Base-by-base conservation (phyloP, 768 basidiomycete species). In the Suillus fuscotomentosus region DNA sequence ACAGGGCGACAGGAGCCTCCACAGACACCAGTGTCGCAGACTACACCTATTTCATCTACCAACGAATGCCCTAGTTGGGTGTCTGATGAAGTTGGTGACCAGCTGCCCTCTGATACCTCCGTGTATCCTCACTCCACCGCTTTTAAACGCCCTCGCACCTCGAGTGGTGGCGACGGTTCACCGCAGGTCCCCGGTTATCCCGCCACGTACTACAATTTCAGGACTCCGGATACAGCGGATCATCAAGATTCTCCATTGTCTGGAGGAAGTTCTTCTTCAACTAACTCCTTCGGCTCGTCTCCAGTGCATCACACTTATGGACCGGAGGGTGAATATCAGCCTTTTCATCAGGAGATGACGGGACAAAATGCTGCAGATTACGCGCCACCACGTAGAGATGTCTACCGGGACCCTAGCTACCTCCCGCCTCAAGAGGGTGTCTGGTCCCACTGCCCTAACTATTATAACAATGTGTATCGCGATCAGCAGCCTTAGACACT, bases 1-100 rank as follows among this genome's bases (percentile, higher is more conserved):
- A 54, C 66, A 11, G 75, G 75, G 11, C 66, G 9, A 55, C 75
- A 70, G 56, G 69, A 70, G 36, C 45, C 67, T 2, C 24, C 17
- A 24, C 57, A 65, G 39, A 62, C 68, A 22, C 54, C 64, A 20
- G 5, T 41, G 47, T 56, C 47, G 15, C 56, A 60, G 53, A 54
- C 67, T 20, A 45, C 72, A 22, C 61, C 65, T 22, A 66, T 67
- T 41, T 53, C 64, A 10, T 59, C 67, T 7, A 43, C 66, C n/a
- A 61, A 48, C 5, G 65, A 60, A 43, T 61, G 62, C 15, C 36
- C 63, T 43, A 69, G 68, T 53, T 68, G 66, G 57, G 64, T 48
- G 13, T 65, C 61, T 22, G 53, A 59, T 4, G 64, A 68, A 68
- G 60, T 55, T 27, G 68, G 66, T 60, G 50, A 60, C 47, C 17